phyloP scores from a whole-genome alignment of 805 yeast genomes.

The Wickerhamomyces rabaulensis region DNA sequence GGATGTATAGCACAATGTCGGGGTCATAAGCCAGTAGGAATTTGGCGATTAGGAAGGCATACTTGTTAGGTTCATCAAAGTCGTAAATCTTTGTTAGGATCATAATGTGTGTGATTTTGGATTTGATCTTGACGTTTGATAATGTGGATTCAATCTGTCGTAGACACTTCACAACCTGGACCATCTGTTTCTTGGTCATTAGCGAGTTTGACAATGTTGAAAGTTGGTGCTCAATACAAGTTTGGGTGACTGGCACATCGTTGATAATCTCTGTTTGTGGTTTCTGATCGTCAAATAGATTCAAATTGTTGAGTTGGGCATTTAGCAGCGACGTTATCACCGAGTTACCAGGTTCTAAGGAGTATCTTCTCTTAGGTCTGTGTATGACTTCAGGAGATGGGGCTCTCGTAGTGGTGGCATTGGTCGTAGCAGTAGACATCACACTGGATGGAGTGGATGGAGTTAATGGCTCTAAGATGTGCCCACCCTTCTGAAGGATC shows the following conservation, averaged over 20 bases:
- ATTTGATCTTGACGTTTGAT: constrained; percentile 23
- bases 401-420: background rate
- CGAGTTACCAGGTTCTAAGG: constrained; percentile 6
- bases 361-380: background rate
- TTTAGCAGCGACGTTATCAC: constrained; percentile 22
- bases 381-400: background rate
- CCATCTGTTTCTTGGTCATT: constrained; percentile 23
- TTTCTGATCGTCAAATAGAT: constrained; percentile 16
- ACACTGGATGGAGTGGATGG: background rate
- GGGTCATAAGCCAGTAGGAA: constrained; percentile 17
- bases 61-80: constrained; percentile 24
- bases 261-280: background rate
- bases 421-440: background rate
- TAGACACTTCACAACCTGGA: constrained; percentile 24
- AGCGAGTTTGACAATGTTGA: constrained; percentile 15
- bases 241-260: background rate
- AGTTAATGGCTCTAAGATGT: background rate
- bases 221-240: constrained; percentile 13
- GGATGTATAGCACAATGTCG: constrained; percentile 17
- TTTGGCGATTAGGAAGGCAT: constrained; percentile 19
- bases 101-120: constrained; percentile 22
- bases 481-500: background rate
- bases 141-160: constrained; percentile 26
- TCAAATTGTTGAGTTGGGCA: constrained; percentile 23
- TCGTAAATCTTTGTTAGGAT: constrained; percentile 28